These are phyloP conservation scores for Rhizomucor miehei DNA, from an alignment of 371 early-diverging fungal genomes.

Conservation along the genomic window DNA sequence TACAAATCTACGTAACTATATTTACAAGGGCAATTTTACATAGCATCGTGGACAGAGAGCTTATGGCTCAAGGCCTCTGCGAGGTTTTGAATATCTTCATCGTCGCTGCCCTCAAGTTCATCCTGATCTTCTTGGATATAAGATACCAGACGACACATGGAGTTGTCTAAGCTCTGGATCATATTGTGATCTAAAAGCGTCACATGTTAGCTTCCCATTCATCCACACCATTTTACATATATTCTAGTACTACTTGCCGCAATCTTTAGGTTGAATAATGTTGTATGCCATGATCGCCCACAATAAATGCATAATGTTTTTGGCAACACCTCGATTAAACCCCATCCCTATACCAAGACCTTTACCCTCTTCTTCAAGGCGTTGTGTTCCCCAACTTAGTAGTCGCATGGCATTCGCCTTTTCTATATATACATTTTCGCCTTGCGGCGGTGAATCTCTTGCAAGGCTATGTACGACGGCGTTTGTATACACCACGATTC, in stretches of 20 bases:
- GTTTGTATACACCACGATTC: slow-evolving; percentile 35
- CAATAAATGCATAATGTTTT: slow-evolving; percentile 41
- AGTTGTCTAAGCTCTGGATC: slow-evolving; percentile 27
- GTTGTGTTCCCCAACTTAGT: slow-evolving; percentile 38
- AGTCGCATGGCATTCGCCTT: slow-evolving; percentile 27
- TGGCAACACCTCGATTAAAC: slow-evolving; percentile 39
- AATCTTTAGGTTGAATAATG: slow-evolving; percentile 25
- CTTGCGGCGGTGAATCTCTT: slow-evolving; percentile 3
- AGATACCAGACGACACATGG: slow-evolving; percentile 35
- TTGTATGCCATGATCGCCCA: slow-evolving; percentile 42
- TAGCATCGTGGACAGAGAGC: slow-evolving; percentile 1
- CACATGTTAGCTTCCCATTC: too few species aligned
- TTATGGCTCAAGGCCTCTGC: slow-evolving; percentile 39
- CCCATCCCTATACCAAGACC: slow-evolving; percentile 46
- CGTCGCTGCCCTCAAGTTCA: slow-evolving; percentile 30
- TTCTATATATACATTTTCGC: slow-evolving; percentile 17
- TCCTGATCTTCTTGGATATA: slow-evolving; percentile 43
- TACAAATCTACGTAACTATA: too few species aligned
- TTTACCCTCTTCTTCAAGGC: slow-evolving; percentile 41
- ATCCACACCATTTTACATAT: too few species aligned
- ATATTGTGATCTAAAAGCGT: slow-evolving; percentile 19
- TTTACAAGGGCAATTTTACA: too few species aligned
- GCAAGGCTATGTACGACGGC: slow-evolving; percentile 30
- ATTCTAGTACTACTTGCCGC: slow-evolving; percentile 28
- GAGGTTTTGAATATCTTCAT: slow-evolving; percentile 39